phyloP scores from a whole-genome alignment of 2,329 filamentous ascomycete species.

The Aplosporella prunicola region DNA sequence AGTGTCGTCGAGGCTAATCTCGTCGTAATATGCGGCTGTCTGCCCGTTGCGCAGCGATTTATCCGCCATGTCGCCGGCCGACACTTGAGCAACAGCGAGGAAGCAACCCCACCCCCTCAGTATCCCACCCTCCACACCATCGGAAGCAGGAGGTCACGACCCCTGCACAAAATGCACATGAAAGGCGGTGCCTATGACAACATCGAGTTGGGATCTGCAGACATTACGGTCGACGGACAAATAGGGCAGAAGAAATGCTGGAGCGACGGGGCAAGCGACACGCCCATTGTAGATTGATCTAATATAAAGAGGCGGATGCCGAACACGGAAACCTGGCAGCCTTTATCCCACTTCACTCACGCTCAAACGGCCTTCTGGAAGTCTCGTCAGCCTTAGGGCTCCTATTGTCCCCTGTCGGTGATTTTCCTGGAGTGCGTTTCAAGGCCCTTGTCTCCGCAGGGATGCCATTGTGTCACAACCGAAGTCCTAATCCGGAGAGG shows the following conservation, averaged over 20 bases:
- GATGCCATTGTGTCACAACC: no score
- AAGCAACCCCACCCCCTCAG: neutral
- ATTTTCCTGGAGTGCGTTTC: no score
- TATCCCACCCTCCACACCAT: neutral
- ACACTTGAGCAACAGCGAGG: neutral
- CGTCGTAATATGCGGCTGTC: constrained; percentile 33
- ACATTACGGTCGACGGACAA: neutral
- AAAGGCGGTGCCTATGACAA: neutral
- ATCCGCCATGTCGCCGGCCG: constrained; percentile 28
- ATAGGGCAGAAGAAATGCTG: neutral
- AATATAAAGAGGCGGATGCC: no score
- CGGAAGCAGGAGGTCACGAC: constrained; percentile 1
- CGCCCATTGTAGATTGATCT: constrained; percentile 1
- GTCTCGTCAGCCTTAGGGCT: no score
- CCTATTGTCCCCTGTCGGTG: no score
- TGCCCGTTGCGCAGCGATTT: constrained; percentile 34
- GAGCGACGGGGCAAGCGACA: constrained; percentile 6
- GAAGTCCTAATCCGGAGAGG: no score
- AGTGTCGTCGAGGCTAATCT: constrained; percentile 34
- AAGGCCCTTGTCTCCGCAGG: no score
- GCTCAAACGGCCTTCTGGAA: no score
- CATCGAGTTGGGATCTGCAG: constrained; percentile 5
- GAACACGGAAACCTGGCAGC: no score
- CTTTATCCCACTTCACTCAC: no score
- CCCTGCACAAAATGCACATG: neutral